These are phyloP conservation scores for Pilasporangium apinafurcum DNA, from an alignment of 352 stramenopile species.

Conservation along the genomic window DNA sequence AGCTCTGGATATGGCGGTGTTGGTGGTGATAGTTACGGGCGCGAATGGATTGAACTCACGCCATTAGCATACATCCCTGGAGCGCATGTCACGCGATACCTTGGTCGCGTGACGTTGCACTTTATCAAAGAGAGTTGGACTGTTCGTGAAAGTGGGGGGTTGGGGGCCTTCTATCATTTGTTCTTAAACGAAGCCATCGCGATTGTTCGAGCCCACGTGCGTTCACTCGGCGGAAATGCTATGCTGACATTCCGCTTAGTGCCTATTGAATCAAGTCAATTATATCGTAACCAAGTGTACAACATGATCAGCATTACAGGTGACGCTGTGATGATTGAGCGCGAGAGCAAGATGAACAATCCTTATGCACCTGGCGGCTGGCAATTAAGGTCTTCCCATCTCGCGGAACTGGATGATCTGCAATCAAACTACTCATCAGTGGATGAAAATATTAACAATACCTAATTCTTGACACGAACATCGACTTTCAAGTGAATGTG, in stretches of 20 bases:
- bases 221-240: slow-evolving; percentile 75
- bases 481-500: too few species aligned
- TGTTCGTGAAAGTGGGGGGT: slow-evolving; percentile 76
- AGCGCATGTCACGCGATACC: slow-evolving; percentile 64
- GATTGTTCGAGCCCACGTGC: slow-evolving; percentile 80
- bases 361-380: slow-evolving; percentile 18
- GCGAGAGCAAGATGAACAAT: slow-evolving; percentile 31
- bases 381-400: slow-evolving; percentile 19
- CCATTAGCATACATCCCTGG: slow-evolving; percentile 73
- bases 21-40: slow-evolving; percentile 25
- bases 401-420: neutral
- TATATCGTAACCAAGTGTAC: slow-evolving; percentile 89
- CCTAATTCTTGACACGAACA: too few species aligned
- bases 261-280: slow-evolving; percentile 82
- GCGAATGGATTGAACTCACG: slow-evolving; percentile 83
- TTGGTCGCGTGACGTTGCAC: slow-evolving; percentile 83
- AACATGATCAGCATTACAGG: slow-evolving; percentile 90
- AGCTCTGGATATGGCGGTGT: slow-evolving; percentile 4
- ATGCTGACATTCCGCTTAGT: slow-evolving; percentile 85
- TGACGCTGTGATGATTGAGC: slow-evolving; percentile 77
- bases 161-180: slow-evolving; percentile 84
- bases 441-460: too few species aligned
- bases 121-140: slow-evolving; percentile 91
- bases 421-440: too few species aligned
- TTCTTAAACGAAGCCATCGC: slow-evolving; percentile 86